phyloP scores from a whole-genome alignment of 2,329 filamentous ascomycete genomes.

The Biscogniauxia sp. region DNA sequence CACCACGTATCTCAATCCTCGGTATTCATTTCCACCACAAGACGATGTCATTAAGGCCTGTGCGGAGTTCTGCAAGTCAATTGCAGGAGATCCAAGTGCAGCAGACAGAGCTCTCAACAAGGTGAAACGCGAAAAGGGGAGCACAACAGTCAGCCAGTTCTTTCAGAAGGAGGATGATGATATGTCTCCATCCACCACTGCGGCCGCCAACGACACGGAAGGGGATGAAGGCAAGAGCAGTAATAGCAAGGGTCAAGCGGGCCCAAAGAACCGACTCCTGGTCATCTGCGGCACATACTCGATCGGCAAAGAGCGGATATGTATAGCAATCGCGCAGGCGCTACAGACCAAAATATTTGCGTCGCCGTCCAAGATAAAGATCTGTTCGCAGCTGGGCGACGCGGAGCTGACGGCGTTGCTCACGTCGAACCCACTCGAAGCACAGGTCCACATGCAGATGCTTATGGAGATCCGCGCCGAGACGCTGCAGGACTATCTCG shows the following conservation, averaged over 20 bases:
- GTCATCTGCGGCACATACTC: slow-evolving; percentile 96
- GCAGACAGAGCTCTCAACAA: slow-evolving; percentile 48
- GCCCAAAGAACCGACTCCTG: slow-evolving; percentile 65
- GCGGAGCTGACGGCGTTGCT: slow-evolving; percentile 74
- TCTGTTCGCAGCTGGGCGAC: slow-evolving; percentile 83
- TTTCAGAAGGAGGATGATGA: slow-evolving; percentile 41
- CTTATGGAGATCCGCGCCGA: slow-evolving; percentile 92
- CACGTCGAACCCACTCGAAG: slow-evolving; percentile 75
- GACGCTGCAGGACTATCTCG: slow-evolving; percentile 85
- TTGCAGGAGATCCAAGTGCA: slow-evolving; percentile 62
- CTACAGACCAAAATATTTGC: slow-evolving; percentile 88
- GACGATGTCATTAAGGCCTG: slow-evolving; percentile 84
- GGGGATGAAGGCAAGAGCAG: slow-evolving; percentile 29
- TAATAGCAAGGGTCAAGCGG: neutral
- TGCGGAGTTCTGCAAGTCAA: slow-evolving; percentile 78
- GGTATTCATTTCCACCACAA: slow-evolving; percentile 91
- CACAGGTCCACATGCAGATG: slow-evolving; percentile 97
- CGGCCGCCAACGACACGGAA: slow-evolving; percentile 9
- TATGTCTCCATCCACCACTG: neutral
- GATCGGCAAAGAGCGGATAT: slow-evolving; percentile 96
- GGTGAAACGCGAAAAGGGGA: slow-evolving; percentile 40
- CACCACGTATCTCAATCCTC: slow-evolving; percentile 93
- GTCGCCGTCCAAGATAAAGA: slow-evolving; percentile 75
- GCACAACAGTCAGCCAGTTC: slow-evolving; percentile 51
- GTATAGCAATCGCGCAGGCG: slow-evolving; percentile 84